Evolutionary conservation across 2,329 filamentous ascomycete species (phyloP).

Genomic region (Alternaria longipes): DNA sequence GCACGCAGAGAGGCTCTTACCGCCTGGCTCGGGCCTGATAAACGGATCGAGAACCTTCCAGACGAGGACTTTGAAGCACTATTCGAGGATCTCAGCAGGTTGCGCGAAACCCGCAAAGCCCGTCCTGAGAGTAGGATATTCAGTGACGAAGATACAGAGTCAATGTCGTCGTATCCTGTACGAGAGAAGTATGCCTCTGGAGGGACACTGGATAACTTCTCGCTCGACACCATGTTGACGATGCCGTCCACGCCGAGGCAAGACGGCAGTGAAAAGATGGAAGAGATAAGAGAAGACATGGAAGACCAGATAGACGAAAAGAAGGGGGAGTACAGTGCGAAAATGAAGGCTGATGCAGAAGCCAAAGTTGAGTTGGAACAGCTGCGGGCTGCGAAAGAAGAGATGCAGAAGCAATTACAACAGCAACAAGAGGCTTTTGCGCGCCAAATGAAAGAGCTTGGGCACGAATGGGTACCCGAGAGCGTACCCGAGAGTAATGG

Average conservation of each 20-base stretch:
- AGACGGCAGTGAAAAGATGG: slow-evolving; percentile 80
- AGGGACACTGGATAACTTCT: slow-evolving; percentile 95
- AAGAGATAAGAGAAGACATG: slow-evolving; percentile 81
- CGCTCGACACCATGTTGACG: slow-evolving; percentile 90
- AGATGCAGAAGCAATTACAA: slow-evolving; percentile 87
- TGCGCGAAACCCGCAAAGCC: slow-evolving; percentile 83
- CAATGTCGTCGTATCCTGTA: slow-evolving; percentile 83
- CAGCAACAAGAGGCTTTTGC: slow-evolving; percentile 87
- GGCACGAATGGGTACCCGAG: slow-evolving; percentile 64
- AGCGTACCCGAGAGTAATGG: slow-evolving; percentile 59
- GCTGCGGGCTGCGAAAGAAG: slow-evolving; percentile 78
- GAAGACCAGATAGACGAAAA: slow-evolving; percentile 83
- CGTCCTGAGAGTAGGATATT: slow-evolving; percentile 64
- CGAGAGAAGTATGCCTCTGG: slow-evolving; percentile 96
- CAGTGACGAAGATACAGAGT: slow-evolving; percentile 83
- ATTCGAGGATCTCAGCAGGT: slow-evolving; percentile 92
- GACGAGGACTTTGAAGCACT: slow-evolving; percentile 94
- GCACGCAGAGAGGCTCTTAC: slow-evolving; percentile 92
- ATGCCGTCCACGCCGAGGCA: slow-evolving; percentile 90
- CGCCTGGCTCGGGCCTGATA: slow-evolving; percentile 87
- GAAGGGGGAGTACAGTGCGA: slow-evolving; percentile 82
- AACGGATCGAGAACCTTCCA: slow-evolving; percentile 87
- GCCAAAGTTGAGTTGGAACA: slow-evolving; percentile 83
- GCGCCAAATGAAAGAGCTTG: slow-evolving; percentile 76
- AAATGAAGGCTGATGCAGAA: slow-evolving; percentile 77